Percentiles rank a stretch among this genome's conserved stretches.
phyloP scores from a whole-genome alignment of 768 basidiomycete genomes.

The Suillus variegatus region DNA sequence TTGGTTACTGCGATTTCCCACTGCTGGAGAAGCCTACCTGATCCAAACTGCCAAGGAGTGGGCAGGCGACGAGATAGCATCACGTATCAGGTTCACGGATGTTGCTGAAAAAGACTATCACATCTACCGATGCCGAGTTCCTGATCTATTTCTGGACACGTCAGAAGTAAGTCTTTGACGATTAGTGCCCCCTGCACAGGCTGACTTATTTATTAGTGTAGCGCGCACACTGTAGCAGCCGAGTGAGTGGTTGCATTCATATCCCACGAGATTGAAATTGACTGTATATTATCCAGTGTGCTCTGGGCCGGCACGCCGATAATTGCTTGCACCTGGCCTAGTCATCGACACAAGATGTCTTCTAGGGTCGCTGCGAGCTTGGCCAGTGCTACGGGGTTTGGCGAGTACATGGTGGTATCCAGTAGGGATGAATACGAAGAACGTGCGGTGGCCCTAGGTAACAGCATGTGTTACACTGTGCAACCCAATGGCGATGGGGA shows the following conservation, averaged over 20 bases:
- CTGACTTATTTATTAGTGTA: slow-evolving; percentile 37
- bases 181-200: neutral
- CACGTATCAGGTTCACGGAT: slow-evolving; percentile 49
- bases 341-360: slow-evolving; percentile 49
- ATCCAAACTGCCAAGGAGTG: slow-evolving; percentile 41
- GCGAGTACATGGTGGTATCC: slow-evolving; percentile 46
- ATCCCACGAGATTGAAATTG: slow-evolving; percentile 3
- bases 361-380: slow-evolving; percentile 52
- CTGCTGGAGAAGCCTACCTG: slow-evolving; percentile 47
- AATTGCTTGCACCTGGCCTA: slow-evolving; percentile 46
- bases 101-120: slow-evolving; percentile 48
- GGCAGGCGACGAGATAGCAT: slow-evolving; percentile 47
- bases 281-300: slow-evolving; percentile 33
- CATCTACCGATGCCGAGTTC: slow-evolving; percentile 45
- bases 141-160: slow-evolving; percentile 54
- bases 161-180: slow-evolving; percentile 38
- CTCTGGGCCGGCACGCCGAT: slow-evolving; percentile 55
- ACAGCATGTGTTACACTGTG: slow-evolving; percentile 23
- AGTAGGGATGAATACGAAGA: slow-evolving; percentile 46
- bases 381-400: slow-evolving; percentile 48
- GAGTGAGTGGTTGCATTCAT: slow-evolving; percentile 37
- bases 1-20: slow-evolving; percentile 55
- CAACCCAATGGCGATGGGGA: slow-evolving; percentile 16
- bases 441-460: slow-evolving; percentile 43
- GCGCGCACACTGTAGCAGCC: slow-evolving; percentile 52